Conservation (phyloP, 2,329 filamentous ascomycete species). For the Paraphaeosphaeria minitans region DNA sequence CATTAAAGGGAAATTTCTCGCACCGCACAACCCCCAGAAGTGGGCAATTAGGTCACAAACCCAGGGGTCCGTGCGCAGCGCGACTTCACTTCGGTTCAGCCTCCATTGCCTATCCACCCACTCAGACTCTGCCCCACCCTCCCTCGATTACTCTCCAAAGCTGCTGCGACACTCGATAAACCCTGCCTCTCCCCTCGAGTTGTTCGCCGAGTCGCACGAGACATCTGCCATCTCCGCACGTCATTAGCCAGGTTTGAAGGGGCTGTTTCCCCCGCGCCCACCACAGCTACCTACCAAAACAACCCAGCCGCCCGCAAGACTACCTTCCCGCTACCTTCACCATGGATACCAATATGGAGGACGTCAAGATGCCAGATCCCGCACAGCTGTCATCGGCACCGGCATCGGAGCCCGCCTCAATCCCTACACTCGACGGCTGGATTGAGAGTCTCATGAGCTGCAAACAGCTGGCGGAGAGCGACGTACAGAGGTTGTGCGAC, state of each 20-base stretch:
- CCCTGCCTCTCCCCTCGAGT: constrained; percentile 3
- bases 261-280: constrained; percentile 43
- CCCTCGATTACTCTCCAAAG: constrained; percentile 17
- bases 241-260: constrained; percentile 46
- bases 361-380: constrained; percentile 83
- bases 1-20: too few relatives aligned
- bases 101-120: constrained; percentile 28
- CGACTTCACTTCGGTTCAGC: constrained; percentile 13
- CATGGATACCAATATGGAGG: constrained; percentile 99
- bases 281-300: constrained; percentile 34
- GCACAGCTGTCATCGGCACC: constrained; percentile 72
- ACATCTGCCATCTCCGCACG: constrained; percentile 30
- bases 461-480: constrained; percentile 94
- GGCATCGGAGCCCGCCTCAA: constrained; percentile 81
- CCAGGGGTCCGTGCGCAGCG: constrained; percentile 11
- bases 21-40: too few relatives aligned
- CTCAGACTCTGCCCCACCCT: constrained; percentile 25
- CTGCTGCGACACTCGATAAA: constrained; percentile 17
- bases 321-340: constrained; percentile 43
- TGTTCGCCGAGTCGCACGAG: constrained; percentile 15
- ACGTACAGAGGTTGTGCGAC: constrained; percentile 96
- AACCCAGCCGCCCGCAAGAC: constrained; percentile 30
- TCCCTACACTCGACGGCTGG: constrained; percentile 95
- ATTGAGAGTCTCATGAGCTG: constrained; percentile 98
- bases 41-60: constrained; percentile 7